Evolutionary conservation across 345 rosid species (phyloP), one percentile per base, ranked within the genome.

Genomic region (Heritiera littoralis): DNA sequence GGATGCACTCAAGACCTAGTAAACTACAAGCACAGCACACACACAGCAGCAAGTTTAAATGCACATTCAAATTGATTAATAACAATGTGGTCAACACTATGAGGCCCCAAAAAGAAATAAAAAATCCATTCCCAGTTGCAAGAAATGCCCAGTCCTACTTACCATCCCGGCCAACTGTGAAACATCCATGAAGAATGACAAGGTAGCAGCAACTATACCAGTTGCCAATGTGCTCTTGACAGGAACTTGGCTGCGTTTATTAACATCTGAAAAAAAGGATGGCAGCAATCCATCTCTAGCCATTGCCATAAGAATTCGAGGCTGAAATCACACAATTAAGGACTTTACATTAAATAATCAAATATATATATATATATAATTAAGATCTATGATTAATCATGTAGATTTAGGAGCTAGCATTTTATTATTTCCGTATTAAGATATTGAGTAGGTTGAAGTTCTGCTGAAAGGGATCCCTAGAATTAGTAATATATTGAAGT

Each of bases 221-320:
- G 93, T 90, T 46, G 74, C 83, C 74, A 92, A 48, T 20, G 96
- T 92, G 81, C 96, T 81, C 85, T 92, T 92, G 54, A 92, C 77
- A 60, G 96, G 96, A 72, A 92, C 89, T 83, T 90, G 96, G 61
- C 89, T 86, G 11, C 74, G 79, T 54, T 77, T 85, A 78, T 90
- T 92, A 72, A 92, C 89, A 61, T 92, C 93, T 12, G 92, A 90
- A 81, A 92, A 92, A 81, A 92, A 89, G 63, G 93, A 49, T 43
- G 96, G 96, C 71, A 92, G 87, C 84, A 92, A 86, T 58, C 96
- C 96, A 86, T 92, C 96, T 86, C 96, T 90, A 46, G 96, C 89
- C 96, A 92, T 92, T 74, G 93, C 92, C 96, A 92, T 86, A 78
- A 92, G 85, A 76, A 90, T 92, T 56, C 96, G 89, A 54, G 96